Base-by-base conservation (phyloP, 768 basidiomycete species). In the Gloeostereum incarnatum region DNA sequence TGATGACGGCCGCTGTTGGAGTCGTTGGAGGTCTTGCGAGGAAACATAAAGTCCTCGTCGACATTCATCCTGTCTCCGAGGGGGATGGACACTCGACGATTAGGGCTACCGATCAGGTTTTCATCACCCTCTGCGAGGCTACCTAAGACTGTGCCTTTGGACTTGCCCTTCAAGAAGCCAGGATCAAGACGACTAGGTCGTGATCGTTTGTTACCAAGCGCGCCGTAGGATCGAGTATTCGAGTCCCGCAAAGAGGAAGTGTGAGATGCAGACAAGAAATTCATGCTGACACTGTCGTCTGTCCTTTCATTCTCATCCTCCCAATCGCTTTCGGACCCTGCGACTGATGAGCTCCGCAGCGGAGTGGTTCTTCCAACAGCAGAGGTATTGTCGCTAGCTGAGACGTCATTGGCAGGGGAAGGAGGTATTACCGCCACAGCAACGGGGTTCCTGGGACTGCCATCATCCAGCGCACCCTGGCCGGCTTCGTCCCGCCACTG, bases 261-360 rank as follows among this genome's bases (percentile, higher is more conserved):
- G n/a, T 64, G 47, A 10, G 66, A 62, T n/a, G 60, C 53, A 11
- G 71, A 60, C 39, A 63, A 44, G 51, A 76, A 68, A 52, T 68
- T 77, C 43, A 78, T 41, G 46, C 66, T 74, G 48, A 83, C 51
- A 52, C 81, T 85, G 35, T 86, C 85, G 6, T 91, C 86, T 1
- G 82, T 85, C 60, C 74, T 83, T 52, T 89, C 86, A 48, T 78
- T 75, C 50, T 89, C 88, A 51, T 90, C 86, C 58, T 90, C 87
- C 87, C 88, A 90, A 40, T 91, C 87, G 54, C 81, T 87, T 48
- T 89, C 86, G 4, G 83, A 86, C 5, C 76, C 69, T 32, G 77
- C 71, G 17, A 70, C 56, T 3, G 78, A 78, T 23, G 59, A 54
- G 39, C 57, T 66, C 41, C 76, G 56, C 10, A 65, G 47, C 26